Percentiles rank a stretch among this genome's conserved stretches.
phyloP scores from a whole-genome alignment of 805 yeast species.

The Candida railenensis region DNA sequence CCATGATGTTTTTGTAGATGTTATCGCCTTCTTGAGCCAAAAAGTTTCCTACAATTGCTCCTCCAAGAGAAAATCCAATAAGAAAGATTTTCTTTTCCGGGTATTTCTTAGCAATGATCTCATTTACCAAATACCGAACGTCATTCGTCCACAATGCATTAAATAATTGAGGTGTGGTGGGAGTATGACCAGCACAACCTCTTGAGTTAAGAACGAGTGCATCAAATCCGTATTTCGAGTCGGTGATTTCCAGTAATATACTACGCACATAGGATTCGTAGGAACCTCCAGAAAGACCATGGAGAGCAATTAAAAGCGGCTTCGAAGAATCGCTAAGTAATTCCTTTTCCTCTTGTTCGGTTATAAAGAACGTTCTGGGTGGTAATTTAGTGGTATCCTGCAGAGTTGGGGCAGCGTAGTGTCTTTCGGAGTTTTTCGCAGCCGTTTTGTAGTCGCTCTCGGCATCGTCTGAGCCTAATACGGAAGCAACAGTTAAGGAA shows the following conservation, averaged over 20 bases:
- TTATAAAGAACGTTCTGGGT: constrained; percentile 64
- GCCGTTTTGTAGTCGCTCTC: neutral
- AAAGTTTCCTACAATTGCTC: constrained; percentile 63
- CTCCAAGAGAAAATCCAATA: constrained; percentile 74
- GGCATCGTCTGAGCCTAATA: neutral
- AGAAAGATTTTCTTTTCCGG: constrained; percentile 66
- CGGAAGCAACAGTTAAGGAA: neutral
- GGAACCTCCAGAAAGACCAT: constrained; percentile 80
- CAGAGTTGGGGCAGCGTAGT: constrained; percentile 5
- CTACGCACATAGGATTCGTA: constrained; percentile 72
- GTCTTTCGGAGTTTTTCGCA: neutral
- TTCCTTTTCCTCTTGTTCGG: constrained; percentile 40
- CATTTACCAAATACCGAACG: constrained; percentile 56
- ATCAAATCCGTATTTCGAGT: constrained; percentile 44
- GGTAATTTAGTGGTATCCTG: constrained; percentile 49
- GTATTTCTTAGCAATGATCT: constrained; percentile 46
- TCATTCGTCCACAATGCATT: constrained; percentile 72
- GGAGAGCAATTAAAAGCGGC: constrained; percentile 63
- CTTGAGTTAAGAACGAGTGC: constrained; percentile 64
- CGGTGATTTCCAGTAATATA: constrained; percentile 43
- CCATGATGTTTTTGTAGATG: constrained; percentile 49
- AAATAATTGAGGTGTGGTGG: constrained; percentile 66
- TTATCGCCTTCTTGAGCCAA: constrained; percentile 60
- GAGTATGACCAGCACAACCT: constrained; percentile 75
- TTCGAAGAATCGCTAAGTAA: constrained; percentile 37